Conservation (phyloP, 1,284 basidiomycete genomes). For the Psilocybe mexicana region DNA sequence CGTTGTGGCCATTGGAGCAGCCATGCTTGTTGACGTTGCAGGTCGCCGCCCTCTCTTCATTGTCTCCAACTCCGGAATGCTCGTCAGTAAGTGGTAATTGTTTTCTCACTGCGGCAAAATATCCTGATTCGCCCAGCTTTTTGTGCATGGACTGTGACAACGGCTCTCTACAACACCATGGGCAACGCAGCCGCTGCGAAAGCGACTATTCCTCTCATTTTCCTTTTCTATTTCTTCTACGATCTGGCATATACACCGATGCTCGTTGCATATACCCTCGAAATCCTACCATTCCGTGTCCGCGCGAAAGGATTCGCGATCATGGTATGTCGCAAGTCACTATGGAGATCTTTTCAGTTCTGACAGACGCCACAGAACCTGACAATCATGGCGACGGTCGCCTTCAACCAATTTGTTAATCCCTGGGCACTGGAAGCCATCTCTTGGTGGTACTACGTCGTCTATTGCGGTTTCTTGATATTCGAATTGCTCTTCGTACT, state of each 20-base stretch:
- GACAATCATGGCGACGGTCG: conserved; percentile 53
- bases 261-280: conserved; percentile 63
- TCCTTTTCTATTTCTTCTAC: conserved; percentile 70
- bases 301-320: conserved; percentile 69
- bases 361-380: conserved; percentile 44
- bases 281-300: conserved; percentile 68
- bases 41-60: conserved; percentile 67
- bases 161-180: conserved; percentile 54
- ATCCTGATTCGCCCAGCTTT: conserved; percentile 41
- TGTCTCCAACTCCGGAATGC: conserved; percentile 65
- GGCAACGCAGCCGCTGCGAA: conserved; percentile 49
- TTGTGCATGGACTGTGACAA: conserved; percentile 57
- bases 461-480: conserved; percentile 61
- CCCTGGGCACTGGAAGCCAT: conserved; percentile 68
- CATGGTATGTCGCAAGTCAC: conserved; percentile 45
- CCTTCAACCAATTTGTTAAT: conserved; percentile 76
- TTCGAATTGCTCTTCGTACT: conserved; percentile 59
- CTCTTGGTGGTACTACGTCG: conserved; percentile 69
- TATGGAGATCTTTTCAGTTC: conserved; percentile 2
- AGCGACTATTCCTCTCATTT: conserved; percentile 71
- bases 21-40: conserved; percentile 58
- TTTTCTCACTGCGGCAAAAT: background rate
- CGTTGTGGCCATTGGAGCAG: conserved; percentile 50
- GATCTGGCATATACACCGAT: conserved; percentile 67
- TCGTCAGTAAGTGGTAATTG: conserved; percentile 43